Conservation (phyloP, 2,329 filamentous ascomycete genomes). For the Blumeria hordei region DNA sequence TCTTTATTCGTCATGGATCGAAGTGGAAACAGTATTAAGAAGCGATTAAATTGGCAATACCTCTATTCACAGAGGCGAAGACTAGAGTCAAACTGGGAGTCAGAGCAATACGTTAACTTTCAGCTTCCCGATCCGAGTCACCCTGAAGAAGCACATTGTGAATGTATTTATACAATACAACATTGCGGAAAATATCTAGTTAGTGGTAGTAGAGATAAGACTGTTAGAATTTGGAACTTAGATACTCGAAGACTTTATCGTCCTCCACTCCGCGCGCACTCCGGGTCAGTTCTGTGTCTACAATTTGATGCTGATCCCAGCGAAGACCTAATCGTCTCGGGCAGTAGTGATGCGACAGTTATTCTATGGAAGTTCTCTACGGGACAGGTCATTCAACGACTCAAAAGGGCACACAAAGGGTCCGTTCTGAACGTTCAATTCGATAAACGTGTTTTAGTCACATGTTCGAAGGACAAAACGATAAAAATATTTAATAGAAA, state of each 20-base stretch:
- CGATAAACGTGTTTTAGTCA: constrained; percentile 74
- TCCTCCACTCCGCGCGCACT: constrained; percentile 51
- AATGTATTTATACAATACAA: constrained; percentile 90
- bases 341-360: constrained; percentile 75
- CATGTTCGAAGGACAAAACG: constrained; percentile 88
- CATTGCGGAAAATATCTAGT: constrained; percentile 69
- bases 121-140: constrained; percentile 69
- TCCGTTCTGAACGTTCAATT: constrained; percentile 88
- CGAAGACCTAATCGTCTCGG: constrained; percentile 84
- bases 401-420: constrained; percentile 58
- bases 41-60: constrained; percentile 75
- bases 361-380: constrained; percentile 90
- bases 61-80: constrained; percentile 70
- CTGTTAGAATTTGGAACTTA: constrained; percentile 76
- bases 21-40: constrained; percentile 17
- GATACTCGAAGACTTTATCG: constrained; percentile 54
- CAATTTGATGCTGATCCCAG: constrained; percentile 78
- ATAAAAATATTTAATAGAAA: constrained; percentile 90
- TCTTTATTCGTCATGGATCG: constrained; percentile 25
- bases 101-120: constrained; percentile 62
- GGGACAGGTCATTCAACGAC: constrained; percentile 53
- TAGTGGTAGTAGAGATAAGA: constrained; percentile 75
- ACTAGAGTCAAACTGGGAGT: constrained; percentile 79
- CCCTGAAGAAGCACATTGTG: constrained; percentile 60
- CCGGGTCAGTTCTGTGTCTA: constrained; percentile 72